phyloP scores from a whole-genome alignment of 2,329 filamentous ascomycete genomes.

The Onygena corvina region DNA sequence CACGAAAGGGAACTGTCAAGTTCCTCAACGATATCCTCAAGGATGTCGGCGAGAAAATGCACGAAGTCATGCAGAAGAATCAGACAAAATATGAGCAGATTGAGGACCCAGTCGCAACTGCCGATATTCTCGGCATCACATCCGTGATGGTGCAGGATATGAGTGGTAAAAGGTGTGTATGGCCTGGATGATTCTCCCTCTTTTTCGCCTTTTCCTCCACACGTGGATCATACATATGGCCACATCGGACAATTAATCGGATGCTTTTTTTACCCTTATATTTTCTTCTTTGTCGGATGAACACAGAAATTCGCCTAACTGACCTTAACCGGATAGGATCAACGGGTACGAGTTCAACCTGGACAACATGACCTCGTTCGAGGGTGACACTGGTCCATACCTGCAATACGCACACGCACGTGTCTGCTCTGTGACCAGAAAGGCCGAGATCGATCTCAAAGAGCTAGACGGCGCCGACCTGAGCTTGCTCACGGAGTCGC shows the following conservation, averaged over 20 bases:
- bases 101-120: constrained; percentile 64
- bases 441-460: constrained; percentile 38
- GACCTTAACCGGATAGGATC: constrained; percentile 29
- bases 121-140: constrained; percentile 83
- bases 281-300: neutral
- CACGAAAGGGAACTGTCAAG: constrained; percentile 59
- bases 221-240: constrained; percentile 4
- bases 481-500: constrained; percentile 48
- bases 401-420: constrained; percentile 53
- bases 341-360: constrained; percentile 56
- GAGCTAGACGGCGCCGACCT: constrained; percentile 46
- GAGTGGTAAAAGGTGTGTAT: constrained; percentile 69
- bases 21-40: constrained; percentile 61
- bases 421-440: constrained; percentile 48
- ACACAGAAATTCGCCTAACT: neutral
- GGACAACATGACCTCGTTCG: constrained; percentile 53
- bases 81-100: constrained; percentile 82
- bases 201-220: constrained; percentile 1
- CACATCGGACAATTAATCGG: neutral
- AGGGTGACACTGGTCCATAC: constrained; percentile 54
- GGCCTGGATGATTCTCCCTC: no score
- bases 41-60: constrained; percentile 87
- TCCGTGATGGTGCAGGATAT: constrained; percentile 98
- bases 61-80: constrained; percentile 91
- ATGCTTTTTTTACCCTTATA: neutral